Evolutionary conservation across 192 early-diverging fungal genomes (phyloP), one percentile per base, ranked within the genome.

Genomic region (Tieghemiomyces parasiticus): DNA sequence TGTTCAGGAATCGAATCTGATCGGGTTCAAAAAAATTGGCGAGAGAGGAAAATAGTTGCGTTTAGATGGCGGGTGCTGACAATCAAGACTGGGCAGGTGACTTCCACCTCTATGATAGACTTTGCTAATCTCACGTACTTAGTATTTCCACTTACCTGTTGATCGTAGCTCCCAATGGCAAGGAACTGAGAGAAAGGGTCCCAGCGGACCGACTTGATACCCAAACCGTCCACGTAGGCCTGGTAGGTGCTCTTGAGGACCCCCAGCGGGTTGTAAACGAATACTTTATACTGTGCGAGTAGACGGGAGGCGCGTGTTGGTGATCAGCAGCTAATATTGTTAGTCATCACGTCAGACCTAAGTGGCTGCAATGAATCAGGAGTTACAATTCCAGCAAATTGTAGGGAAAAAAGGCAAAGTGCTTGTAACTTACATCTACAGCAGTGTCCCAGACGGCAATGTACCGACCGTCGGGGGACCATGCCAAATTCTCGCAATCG

Each of bases 81-180:
- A 61, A 25, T 19, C 51, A 10, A 46, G 49, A 24, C 29, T 14
- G 22, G 35, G 33, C 58, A 58, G 24, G 35, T 2, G 46, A 61
- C n/a, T 51, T 62, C 63, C 35, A 29, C n/a, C n/a, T n/a, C n/a
- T n/a, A n/a, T n/a, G n/a, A n/a, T n/a, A n/a, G n/a, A n/a, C n/a
- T n/a, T n/a, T n/a, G n/a, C n/a, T n/a, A n/a, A n/a, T n/a, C n/a
- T n/a, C n/a, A n/a, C n/a, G n/a, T n/a, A n/a, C n/a, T n/a, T n/a
- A n/a, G n/a, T n/a, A n/a, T n/a, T n/a, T n/a, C n/a, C 46, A 59
- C 67, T 46, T 52, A 89, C 87, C 72, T 87, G 85, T 67, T 88
- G 78, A 64, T 94, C 92, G 65, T 83, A 94, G 60, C 86, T 81
- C n/a, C 86, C 88, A 35, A 94, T 55, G 4, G 89, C 92, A 19